phyloP scores from a whole-genome alignment of 2,329 filamentous ascomycete species.

The Alternaria brassicae region DNA sequence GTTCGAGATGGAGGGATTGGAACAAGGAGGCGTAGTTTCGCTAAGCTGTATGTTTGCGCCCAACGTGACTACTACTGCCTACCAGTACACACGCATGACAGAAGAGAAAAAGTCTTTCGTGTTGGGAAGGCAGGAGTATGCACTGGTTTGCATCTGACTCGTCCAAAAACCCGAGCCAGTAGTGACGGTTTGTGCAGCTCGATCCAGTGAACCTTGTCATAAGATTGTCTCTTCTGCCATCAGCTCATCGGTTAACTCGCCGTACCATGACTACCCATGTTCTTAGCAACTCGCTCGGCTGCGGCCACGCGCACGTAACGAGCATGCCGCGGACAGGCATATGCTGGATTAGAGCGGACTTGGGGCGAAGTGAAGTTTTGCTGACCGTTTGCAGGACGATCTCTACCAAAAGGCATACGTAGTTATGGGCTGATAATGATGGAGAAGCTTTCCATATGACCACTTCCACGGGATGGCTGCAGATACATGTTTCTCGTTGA shows the following conservation, averaged over 20 bases:
- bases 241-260: neutral
- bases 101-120: neutral
- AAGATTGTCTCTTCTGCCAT: neutral
- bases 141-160: conserved; percentile 15
- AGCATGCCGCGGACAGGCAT: conserved; percentile 4
- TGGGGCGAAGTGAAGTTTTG: neutral
- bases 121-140: neutral
- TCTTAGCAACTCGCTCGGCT: neutral
- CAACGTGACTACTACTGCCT: neutral
- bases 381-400: conserved; percentile 1
- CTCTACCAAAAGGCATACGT: neutral
- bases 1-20: too few relatives aligned
- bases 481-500: conserved; percentile 5
- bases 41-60: neutral
- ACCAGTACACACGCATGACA: conserved; percentile 7
- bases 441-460: conserved; percentile 8
- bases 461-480: conserved; percentile 2
- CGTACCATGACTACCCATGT: neutral
- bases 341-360: neutral
- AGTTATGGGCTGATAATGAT: neutral
- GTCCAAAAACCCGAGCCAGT: conserved; percentile 3
- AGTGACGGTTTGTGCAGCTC: conserved; percentile 1
- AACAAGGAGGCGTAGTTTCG: neutral
- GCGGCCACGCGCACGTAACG: conserved; percentile 3
- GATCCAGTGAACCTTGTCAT: neutral